phyloP scores from a whole-genome alignment of 257 asterid species.

The Nicotiana benthamiana region DNA sequence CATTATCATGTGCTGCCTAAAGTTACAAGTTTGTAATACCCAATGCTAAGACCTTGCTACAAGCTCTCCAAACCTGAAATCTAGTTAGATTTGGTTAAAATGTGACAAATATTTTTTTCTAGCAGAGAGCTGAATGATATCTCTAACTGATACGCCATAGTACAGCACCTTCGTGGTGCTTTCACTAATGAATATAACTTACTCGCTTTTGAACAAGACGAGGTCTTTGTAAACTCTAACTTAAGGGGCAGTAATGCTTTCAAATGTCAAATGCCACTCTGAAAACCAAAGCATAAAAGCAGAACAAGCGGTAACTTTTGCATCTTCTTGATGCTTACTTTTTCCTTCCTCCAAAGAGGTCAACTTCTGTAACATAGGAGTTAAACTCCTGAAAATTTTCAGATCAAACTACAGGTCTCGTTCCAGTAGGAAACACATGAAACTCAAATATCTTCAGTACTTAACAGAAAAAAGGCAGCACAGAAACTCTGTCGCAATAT shows the following conservation, averaged over 20 bases:
- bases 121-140: background rate
- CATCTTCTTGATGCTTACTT: no score
- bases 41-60: background rate
- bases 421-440: no score
- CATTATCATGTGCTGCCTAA: background rate
- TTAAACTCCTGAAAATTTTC: no score
- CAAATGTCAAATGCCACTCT: background rate
- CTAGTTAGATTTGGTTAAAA: background rate
- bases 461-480: no score
- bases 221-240: background rate
- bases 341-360: no score
- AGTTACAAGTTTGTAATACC: background rate
- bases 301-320: no score
- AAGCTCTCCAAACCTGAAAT: background rate
- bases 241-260: background rate
- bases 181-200: background rate
- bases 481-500: no score
- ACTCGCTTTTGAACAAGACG: background rate
- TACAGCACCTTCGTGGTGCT: background rate
- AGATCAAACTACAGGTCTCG: no score
- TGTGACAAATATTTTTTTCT: background rate
- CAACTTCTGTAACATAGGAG: no score
- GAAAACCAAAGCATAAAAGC: no score
- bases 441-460: no score
- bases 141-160: background rate